Conservation (phyloP, 768 basidiomycete species). For the Leccinum ochraceum region DNA sequence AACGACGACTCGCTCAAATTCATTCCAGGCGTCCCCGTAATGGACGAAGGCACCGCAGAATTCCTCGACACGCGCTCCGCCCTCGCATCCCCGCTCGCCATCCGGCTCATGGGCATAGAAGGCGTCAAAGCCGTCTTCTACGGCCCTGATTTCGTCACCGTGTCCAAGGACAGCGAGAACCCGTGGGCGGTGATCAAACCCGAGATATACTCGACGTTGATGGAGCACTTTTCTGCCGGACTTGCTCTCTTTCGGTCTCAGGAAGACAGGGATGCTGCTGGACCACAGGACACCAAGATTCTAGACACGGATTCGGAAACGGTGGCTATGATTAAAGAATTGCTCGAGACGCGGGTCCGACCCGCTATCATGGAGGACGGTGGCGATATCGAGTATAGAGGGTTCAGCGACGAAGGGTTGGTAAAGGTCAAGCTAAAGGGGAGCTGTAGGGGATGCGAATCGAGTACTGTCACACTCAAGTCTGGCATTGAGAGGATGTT, state of each 20-base stretch:
- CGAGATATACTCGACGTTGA: slow-evolving; percentile 92
- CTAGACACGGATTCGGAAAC: slow-evolving; percentile 94
- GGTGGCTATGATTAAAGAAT: slow-evolving; percentile 98
- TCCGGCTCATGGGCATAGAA: slow-evolving; percentile 91
- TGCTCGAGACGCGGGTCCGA: slow-evolving; percentile 91
- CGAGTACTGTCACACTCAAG: slow-evolving; percentile 94
- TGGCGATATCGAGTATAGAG: slow-evolving; percentile 95
- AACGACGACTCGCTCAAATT: slow-evolving; percentile 98
- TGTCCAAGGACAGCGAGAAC: slow-evolving; percentile 85
- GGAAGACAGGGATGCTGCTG: slow-evolving; percentile 76
- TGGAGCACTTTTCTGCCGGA: slow-evolving; percentile 97
- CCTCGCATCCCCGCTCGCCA: slow-evolving; percentile 90
- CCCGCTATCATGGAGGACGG: slow-evolving; percentile 99
- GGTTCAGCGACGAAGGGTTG: slow-evolving; percentile 80
- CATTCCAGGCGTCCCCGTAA: slow-evolving; percentile 89
- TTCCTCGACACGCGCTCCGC: slow-evolving; percentile 90
- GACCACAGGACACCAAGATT: slow-evolving; percentile 92
- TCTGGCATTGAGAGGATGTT: slow-evolving; percentile 98
- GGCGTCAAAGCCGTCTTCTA: slow-evolving; percentile 90
- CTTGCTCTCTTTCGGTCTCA: slow-evolving; percentile 82
- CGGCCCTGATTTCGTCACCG: slow-evolving; percentile 97
- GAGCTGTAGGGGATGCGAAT: slow-evolving; percentile 93
- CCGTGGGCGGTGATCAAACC: slow-evolving; percentile 93
- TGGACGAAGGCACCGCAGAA: slow-evolving; percentile 88
- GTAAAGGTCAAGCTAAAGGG: slow-evolving; percentile 94